Base-by-base conservation (phyloP, 495 filamentous ascomycete genomes). In the Talaromyces ruber region DNA sequence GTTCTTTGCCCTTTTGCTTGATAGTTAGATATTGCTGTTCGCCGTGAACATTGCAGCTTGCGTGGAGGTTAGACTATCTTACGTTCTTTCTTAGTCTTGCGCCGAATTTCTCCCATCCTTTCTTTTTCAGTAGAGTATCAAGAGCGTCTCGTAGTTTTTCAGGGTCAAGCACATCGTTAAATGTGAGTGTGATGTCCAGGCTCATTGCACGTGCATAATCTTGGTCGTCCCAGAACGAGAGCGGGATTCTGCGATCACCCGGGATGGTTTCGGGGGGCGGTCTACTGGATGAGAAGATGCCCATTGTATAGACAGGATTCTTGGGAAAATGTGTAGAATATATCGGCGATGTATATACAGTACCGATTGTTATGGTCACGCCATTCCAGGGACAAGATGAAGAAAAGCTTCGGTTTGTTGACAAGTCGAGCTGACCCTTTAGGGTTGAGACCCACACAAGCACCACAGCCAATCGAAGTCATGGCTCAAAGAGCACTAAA, bases 91-190 rank as follows among this genome's bases (percentile, higher is more conserved):
- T 68, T 47, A 82, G 37, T 30, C 79, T 68, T 9, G 72, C 78
- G 0, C 79, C 79, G 4, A 82, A 65, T 61, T 76, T 75, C n/a
- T 72, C 62, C 79, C 79, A 82, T 58, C 71, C 68, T 32, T 68
- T 72, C 7, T 70, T 65, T 25, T 70, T 63, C 29, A 78, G 64
- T 50, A 82, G 67, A 11, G 62, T 65, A 3, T 68, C 65, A 4
- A 82, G 64, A 1, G 76, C 64, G 8, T n/a, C 8, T 6, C 71
- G 71, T n/a, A 81, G 68, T 26, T 73, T 75, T 21, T 71, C 65
- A 1, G 74, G 64, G 59, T 81, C 78, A 0, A 83, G 67, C 24
- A 82, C 74, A 28, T 81, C 76, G 61, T 83, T 74, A 34, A 83
- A 81, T 2, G 70, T 70, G 29, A 79, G 59, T 12, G 65, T 63